phyloP scores from a whole-genome alignment of 75 land plant genomes.

The Chamaecyparis obtusa region DNA sequence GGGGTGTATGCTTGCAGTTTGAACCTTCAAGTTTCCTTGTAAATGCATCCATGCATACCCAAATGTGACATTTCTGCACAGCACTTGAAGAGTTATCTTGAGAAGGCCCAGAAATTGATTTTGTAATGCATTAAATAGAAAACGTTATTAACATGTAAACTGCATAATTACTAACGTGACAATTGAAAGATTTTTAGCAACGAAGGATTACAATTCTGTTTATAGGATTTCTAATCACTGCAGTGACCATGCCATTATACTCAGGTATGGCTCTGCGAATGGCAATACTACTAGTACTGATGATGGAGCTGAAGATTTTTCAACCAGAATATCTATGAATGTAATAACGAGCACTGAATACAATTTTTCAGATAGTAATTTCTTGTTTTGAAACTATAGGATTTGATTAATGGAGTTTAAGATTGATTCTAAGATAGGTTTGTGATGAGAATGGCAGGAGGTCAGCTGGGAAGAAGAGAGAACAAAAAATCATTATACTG shows the following conservation, averaged over 20 bases:
- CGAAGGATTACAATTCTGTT: neutral
- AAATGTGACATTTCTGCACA: neutral
- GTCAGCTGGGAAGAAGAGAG: neutral
- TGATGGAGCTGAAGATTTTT: neutral
- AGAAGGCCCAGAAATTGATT: neutral
- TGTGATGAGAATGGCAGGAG: slow-evolving; percentile 2
- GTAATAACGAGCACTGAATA: neutral
- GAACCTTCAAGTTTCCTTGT: neutral
- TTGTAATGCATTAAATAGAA: neutral
- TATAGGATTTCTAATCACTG: neutral
- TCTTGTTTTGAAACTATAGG: slow-evolving; percentile 1
- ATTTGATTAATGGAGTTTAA: neutral
- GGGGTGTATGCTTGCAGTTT: neutral
- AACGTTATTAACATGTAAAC: too few species aligned
- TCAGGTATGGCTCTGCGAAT: slow-evolving; percentile 4
- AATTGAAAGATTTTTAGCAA: too few species aligned
- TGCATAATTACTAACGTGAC: too few species aligned
- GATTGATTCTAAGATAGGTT: neutral
- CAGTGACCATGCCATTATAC: neutral
- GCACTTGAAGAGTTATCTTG: neutral
- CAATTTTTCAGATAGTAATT: neutral
- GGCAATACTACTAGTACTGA: neutral
- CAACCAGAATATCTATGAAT: neutral
- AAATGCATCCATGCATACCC: neutral
- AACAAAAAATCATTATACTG: neutral